These are phyloP conservation scores for Sanghuangporus weigelae DNA, from an alignment of 1,284 basidiomycete genomes.

Conservation along the genomic window DNA sequence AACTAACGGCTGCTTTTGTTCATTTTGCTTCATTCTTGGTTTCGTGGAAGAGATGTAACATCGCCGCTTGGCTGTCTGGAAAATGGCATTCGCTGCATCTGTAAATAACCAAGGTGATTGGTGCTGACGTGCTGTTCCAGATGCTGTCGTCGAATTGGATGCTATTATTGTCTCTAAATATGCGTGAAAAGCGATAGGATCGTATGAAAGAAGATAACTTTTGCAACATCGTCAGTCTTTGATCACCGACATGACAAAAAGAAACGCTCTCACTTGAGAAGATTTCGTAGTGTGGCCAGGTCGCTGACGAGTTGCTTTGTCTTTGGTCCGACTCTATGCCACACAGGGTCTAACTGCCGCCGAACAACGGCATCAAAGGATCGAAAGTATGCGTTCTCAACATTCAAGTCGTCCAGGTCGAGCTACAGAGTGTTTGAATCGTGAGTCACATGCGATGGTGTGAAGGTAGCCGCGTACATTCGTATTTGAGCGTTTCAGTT, in stretches of 20 bases:
- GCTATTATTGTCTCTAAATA: constrained; percentile 91
- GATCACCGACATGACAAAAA: background rate
- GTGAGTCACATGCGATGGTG: background rate
- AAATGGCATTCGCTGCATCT: constrained; percentile 86
- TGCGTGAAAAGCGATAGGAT: constrained; percentile 85
- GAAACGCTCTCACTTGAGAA: constrained; percentile 61
- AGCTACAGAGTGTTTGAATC: constrained; percentile 45
- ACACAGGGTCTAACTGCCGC: constrained; percentile 86
- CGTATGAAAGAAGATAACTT: constrained; percentile 88
- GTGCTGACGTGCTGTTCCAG: constrained; percentile 54
- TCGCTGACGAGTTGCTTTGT: constrained; percentile 92
- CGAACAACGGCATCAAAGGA: constrained; percentile 91
- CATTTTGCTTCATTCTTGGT: constrained; percentile 7
- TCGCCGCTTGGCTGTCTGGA: constrained; percentile 75
- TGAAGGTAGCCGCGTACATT: constrained; percentile 43
- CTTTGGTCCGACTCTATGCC: constrained; percentile 92
- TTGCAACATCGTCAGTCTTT: background rate
- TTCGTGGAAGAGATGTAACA: constrained; percentile 51
- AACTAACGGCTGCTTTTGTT: constrained; percentile 12
- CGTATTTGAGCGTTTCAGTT: constrained; percentile 86
- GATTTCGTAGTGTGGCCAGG: constrained; percentile 77
- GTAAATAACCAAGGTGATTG: constrained; percentile 86
- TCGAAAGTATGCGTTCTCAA: constrained; percentile 93
- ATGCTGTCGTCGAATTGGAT: constrained; percentile 54
- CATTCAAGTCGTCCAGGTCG: constrained; percentile 89